A percentile compares a stretch with the other conserved stretches of the same genome.
These are phyloP conservation scores for Saccharomyces hybrid DNA, from an alignment of 1,139 yeast genomes.

Conservation along the genomic window DNA sequence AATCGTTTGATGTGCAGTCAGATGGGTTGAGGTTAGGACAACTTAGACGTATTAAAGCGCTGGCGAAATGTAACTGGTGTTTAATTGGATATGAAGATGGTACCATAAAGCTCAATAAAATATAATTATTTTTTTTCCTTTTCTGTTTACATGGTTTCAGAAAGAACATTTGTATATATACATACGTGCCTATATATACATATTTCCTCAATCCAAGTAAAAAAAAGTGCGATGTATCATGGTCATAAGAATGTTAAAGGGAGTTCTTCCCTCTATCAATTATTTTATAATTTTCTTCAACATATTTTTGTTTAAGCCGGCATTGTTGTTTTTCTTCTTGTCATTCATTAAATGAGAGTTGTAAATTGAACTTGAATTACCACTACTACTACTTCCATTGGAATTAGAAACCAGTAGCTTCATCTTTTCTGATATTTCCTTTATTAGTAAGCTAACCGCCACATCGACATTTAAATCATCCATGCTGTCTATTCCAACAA, in stretches of 20 bases:
- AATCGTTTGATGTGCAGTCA: not conserved
- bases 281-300: not conserved
- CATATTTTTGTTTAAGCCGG: not conserved
- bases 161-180: not conserved
- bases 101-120: conserved; percentile 16
- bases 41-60: not conserved
- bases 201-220: not conserved
- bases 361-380: not conserved
- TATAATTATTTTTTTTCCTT: not conserved
- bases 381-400: not conserved
- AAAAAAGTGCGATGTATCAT: not conserved
- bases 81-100: conserved; percentile 31
- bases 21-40: not conserved
- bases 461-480: conserved; percentile 46
- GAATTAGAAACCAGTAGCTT: conserved; percentile 16
- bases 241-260: not conserved
- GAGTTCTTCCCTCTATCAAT: not conserved
- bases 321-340: not conserved
- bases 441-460: conserved; percentile 46
- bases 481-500: conserved; percentile 49
- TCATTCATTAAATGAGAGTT: not conserved
- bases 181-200: not conserved
- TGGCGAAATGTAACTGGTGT: conserved; percentile 17
- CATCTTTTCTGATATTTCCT: conserved; percentile 49
- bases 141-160: not conserved